These are phyloP conservation scores for Penicillium salamii DNA, from an alignment of 495 filamentous ascomycete genomes.

Conservation along the genomic window DNA sequence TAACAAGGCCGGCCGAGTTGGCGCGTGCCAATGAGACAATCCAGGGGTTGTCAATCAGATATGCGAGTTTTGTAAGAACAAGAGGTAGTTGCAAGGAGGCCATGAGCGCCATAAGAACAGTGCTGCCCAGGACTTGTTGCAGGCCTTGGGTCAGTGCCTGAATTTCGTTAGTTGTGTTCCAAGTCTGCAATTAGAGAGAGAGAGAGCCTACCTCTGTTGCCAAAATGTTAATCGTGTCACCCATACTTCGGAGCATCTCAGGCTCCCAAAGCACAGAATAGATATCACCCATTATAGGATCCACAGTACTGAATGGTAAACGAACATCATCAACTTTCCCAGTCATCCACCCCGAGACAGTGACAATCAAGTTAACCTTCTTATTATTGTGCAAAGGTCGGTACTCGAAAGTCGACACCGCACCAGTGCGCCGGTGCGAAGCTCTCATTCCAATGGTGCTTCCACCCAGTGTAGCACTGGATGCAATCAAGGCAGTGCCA, in stretches of 20 bases:
- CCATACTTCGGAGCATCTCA: conserved; percentile 96
- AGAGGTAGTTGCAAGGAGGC: conserved; percentile 89
- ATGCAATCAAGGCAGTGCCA: conserved; percentile 91
- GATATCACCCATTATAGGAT: conserved; percentile 96
- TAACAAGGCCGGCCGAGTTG: conserved; percentile 82
- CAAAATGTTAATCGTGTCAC: conserved; percentile 95
- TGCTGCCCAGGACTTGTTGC: conserved; percentile 91
- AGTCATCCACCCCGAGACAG: conserved; percentile 97
- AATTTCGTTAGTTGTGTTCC: conserved; percentile 6
- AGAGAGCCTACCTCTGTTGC: conserved; percentile 80
- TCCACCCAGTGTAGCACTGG: conserved; percentile 80
- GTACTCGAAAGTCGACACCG: conserved; percentile 96
- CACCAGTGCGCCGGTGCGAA: conserved; percentile 79
- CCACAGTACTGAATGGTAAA: conserved; percentile 90
- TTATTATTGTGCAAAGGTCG: conserved; percentile 97
- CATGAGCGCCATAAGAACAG: conserved; percentile 86
- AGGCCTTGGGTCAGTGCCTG: conserved; percentile 93
- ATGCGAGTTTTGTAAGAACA: conserved; percentile 89
- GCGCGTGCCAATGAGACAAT: conserved; percentile 89
- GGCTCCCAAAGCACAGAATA: conserved; percentile 98
- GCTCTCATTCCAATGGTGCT: conserved; percentile 81
- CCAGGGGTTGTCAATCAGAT: conserved; percentile 98
- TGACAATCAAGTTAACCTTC: conserved; percentile 91
- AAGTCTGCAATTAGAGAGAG: neutral
- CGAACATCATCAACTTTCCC: conserved; percentile 96